phyloP scores from a whole-genome alignment of 805 yeast species.

The Yarrowia porcina region DNA sequence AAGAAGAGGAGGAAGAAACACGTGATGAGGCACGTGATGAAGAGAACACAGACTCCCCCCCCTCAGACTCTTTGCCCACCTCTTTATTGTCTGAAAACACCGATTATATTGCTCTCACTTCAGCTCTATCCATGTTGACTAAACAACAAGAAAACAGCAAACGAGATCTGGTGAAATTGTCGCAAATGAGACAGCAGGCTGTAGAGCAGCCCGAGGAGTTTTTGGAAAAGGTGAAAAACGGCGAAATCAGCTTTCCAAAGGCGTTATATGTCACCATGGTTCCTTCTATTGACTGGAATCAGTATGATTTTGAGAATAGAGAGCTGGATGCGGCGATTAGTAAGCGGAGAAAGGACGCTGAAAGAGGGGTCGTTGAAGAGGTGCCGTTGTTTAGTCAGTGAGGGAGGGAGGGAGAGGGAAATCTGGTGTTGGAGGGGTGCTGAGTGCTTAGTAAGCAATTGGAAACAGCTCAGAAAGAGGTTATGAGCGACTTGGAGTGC shows the following conservation, averaged over 20 bases:
- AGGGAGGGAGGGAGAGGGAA: no score
- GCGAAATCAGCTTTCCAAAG: constrained; percentile 31
- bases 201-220: constrained; percentile 34
- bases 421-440: no score
- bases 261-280: constrained; percentile 35
- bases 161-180: constrained; percentile 33
- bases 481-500: no score
- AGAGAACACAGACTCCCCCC: no score
- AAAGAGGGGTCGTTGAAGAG: constrained; percentile 32
- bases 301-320: constrained; percentile 36
- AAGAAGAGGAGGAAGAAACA: neutral
- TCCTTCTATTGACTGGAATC: constrained; percentile 37
- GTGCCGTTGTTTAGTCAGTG: constrained; percentile 32
- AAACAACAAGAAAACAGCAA: constrained; percentile 33
- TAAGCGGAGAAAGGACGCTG: neutral
- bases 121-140: constrained; percentile 34
- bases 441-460: no score
- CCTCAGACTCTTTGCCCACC: neutral
- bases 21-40: no score
- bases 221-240: constrained; percentile 28
- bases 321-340: constrained; percentile 32
- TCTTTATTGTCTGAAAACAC: constrained; percentile 29
- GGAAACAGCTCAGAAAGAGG: no score
- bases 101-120: constrained; percentile 37
- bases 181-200: constrained; percentile 32